Base-by-base conservation (phyloP, 2,329 filamentous ascomycete genomes). In the Neoascochyta sp. region DNA sequence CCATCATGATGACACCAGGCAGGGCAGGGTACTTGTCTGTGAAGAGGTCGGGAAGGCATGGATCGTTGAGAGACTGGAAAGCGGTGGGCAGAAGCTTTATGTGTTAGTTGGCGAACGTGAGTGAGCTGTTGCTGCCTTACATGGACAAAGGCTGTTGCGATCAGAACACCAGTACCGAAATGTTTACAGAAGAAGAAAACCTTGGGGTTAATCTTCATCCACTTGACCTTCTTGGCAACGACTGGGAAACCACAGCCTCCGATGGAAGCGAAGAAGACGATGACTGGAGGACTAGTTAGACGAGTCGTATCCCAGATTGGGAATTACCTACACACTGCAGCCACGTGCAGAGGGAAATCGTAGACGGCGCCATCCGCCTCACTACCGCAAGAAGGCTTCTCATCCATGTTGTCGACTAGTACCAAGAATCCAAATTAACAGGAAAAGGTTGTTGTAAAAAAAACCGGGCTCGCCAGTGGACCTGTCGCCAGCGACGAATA, bases 101-200 rank as follows among this genome's bases (percentile, higher is more conserved):
- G 20, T 4, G 19, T 53, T 12, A 52, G 41, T 13, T 5, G 25
- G 3, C 13, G 4, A 9, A n/a, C 3, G 18, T 2, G 13, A n/a
- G 17, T 6, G 13, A 16, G 13, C 11, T 12, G 11, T 24, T 14
- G 24, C 10, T n/a, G n/a, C 41, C 59, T 32, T 43, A 64, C 60
- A 64, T 90, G 85, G 15, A 90, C 84, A 52, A 92, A 92, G 32
- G 86, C 85, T 1, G 86, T 92, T 8, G 86, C 85, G 40, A 92
- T 81, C n/a, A 92, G 69, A 12, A 92, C 86, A 36, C 86, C 86
- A 1, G 86, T 92, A 52, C 86, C 61, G 29, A 64, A 64, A 47
- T 80, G 76, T 45, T 80, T 80, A 60, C 74, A 78, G 32, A 75
- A 71, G 52, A 80, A 80, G 57, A 80, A 78, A 17, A 76, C 52